These are phyloP conservation scores for Akanthomyces dipterigenus DNA, from an alignment of 2,329 filamentous ascomycete species.

Conservation along the genomic window DNA sequence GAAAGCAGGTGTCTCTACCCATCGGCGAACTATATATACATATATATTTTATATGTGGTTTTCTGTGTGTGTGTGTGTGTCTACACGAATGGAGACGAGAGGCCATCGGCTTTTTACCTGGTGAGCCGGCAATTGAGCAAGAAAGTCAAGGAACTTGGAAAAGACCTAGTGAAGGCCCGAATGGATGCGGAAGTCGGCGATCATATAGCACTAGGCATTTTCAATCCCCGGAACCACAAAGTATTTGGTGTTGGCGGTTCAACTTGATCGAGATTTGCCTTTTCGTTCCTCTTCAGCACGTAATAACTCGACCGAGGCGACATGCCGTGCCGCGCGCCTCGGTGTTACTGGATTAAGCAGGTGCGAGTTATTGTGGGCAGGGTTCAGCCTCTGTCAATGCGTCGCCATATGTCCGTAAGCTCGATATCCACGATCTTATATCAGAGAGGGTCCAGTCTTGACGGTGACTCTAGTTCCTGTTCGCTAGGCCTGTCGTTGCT, in stretches of 20 bases:
- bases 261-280: too few relatives aligned
- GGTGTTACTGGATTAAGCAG: not conserved
- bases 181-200: not conserved
- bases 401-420: not conserved
- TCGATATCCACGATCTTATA: not conserved
- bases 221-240: not conserved
- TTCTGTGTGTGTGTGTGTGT: too few relatives aligned
- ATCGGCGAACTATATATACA: not conserved
- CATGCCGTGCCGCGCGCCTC: not conserved
- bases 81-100: not conserved
- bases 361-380: not conserved
- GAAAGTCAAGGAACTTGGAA: not conserved
- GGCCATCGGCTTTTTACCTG: not conserved
- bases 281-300: too few relatives aligned
- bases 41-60: too few relatives aligned
- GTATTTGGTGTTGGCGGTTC: too few relatives aligned
- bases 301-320: not conserved
- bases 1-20: not conserved
- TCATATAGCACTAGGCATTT: not conserved
- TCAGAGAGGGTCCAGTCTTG: not conserved
- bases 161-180: not conserved
- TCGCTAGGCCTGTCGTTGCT: constrained; percentile 3
- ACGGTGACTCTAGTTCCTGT: not conserved
- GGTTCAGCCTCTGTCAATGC: not conserved
- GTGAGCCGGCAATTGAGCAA: not conserved